A percentile compares a stretch with the other conserved stretches of the same genome.
phyloP scores from a whole-genome alignment of 352 stramenopile species.

The Phytophthora citrophthora region DNA sequence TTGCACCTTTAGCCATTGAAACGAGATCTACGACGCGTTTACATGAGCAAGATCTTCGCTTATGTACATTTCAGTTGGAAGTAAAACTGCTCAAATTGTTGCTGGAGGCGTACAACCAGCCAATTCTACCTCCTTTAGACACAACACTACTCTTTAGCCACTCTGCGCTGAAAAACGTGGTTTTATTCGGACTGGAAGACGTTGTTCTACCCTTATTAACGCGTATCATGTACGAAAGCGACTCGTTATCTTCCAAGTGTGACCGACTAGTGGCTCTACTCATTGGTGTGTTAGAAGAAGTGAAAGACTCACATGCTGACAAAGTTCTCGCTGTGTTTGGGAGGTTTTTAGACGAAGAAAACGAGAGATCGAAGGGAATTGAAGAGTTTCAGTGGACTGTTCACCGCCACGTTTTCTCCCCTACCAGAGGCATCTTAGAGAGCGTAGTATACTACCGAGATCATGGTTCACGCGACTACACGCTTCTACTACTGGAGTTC shows the following conservation, averaged over 20 bases:
- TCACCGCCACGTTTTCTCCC: conserved; percentile 64
- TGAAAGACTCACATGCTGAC: conserved; percentile 56
- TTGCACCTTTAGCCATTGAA: conserved; percentile 32
- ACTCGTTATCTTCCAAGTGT: conserved; percentile 25
- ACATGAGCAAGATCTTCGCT: conserved; percentile 14
- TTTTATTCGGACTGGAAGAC: conserved; percentile 44
- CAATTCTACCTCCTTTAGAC: conserved; percentile 28
- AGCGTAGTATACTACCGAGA: conserved; percentile 70
- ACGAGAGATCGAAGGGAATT: conserved; percentile 4
- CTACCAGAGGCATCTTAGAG: conserved; percentile 59
- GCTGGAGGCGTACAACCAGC: conserved; percentile 13
- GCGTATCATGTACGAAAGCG: conserved; percentile 24
- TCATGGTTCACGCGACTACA: conserved; percentile 54
- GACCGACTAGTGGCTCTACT: conserved; percentile 63
- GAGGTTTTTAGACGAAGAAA: conserved; percentile 43
- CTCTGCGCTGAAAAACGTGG: conserved; percentile 50
- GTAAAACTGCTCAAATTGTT: conserved; percentile 20
- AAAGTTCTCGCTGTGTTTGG: conserved; percentile 52
- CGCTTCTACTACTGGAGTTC: conserved; percentile 65
- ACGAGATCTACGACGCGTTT: background rate
- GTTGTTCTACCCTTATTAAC: conserved; percentile 25
- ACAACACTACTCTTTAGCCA: conserved; percentile 51
- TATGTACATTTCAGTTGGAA: conserved; percentile 26
- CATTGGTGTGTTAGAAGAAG: conserved; percentile 67
- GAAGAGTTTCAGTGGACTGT: conserved; percentile 20